Evolutionary conservation across 495 filamentous ascomycete genomes (phyloP), one percentile per base, ranked within the genome.

Genomic region (Aspergillus sclerotiicarbonarius): DNA sequence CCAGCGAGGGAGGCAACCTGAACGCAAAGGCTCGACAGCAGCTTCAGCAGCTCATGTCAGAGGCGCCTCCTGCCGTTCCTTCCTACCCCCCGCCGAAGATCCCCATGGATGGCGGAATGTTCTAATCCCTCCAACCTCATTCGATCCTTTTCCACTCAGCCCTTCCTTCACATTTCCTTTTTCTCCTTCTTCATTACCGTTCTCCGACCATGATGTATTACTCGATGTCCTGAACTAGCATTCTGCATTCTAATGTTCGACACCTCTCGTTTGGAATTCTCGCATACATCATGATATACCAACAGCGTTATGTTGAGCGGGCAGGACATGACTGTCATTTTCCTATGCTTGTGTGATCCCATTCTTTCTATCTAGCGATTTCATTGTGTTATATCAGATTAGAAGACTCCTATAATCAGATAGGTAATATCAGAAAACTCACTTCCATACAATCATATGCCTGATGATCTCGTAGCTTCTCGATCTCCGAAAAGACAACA

Each of bases 81-180:
- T 32, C 67, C 33, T 70, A 74, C 19, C 76, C 70, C 16, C 73
- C 76, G 6, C 72, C 72, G 4, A 59, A 70, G 13, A 59, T 76
- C 25, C 69, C 69, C n/a, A 66, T 71, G 15, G 69, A 79, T 35
- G 76, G 76, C 8, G 74, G 75, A 39, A 79, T 79, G 76, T 77
- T 79, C 57, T 79, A 64, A 71, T 62, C 47, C 18, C 9, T 20
- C 18, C 15, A 7, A 50, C 25, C 31, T 32, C 47, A 50, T 49
- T 37, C 37, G 25, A 41, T 37, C 60, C 56, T 35, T 65, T 41
- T 54, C 19, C 53, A 58, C 32, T 53, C 20, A 25, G 30, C 44
- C 45, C 44, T 51, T 48, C 29, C 54, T 33, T 43, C 19, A 44
- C 43, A 20, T 47, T 59, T 16, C 33, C 39, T 51, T 56, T 47